Conservation (phyloP, 192 early-diverging fungal genomes). For the Podila horticola region DNA sequence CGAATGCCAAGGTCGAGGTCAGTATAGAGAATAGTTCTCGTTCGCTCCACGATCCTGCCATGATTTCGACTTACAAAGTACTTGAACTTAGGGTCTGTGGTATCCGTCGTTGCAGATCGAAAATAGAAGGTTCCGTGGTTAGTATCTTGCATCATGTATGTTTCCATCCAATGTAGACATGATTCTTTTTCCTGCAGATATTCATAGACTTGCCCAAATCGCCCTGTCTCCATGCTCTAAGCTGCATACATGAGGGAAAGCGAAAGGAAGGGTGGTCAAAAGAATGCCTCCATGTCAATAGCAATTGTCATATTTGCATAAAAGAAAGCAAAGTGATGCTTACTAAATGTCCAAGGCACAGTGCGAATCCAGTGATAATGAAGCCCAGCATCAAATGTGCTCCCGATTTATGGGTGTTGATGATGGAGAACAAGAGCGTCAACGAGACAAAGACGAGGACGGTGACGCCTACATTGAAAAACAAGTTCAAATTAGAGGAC, state of each 20-base stretch:
- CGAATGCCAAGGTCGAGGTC: not conserved
- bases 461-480: constrained; percentile 15
- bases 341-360: constrained; percentile 47
- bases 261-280: not conserved
- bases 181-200: not conserved
- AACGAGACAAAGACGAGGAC: constrained; percentile 43
- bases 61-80: constrained; percentile 37
- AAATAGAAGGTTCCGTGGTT: not conserved
- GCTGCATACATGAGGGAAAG: constrained; percentile 15
- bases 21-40: not conserved
- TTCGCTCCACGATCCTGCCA: not conserved
- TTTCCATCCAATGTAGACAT: not conserved
- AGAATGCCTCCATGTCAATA: not conserved
- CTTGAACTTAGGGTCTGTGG: constrained; percentile 47
- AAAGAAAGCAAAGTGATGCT: not conserved
- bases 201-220: constrained; percentile 30
- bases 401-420: constrained; percentile 50
- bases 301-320: not conserved
- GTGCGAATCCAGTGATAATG: constrained; percentile 48
- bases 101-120: not conserved
- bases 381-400: constrained; percentile 46
- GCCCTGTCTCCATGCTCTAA: constrained; percentile 45
- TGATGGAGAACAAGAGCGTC: constrained; percentile 47
- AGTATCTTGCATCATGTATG: not conserved
- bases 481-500: not conserved